Evolutionary conservation across 768 basidiomycete genomes (phyloP).

Genomic region (Solioccasus polychromus): DNA sequence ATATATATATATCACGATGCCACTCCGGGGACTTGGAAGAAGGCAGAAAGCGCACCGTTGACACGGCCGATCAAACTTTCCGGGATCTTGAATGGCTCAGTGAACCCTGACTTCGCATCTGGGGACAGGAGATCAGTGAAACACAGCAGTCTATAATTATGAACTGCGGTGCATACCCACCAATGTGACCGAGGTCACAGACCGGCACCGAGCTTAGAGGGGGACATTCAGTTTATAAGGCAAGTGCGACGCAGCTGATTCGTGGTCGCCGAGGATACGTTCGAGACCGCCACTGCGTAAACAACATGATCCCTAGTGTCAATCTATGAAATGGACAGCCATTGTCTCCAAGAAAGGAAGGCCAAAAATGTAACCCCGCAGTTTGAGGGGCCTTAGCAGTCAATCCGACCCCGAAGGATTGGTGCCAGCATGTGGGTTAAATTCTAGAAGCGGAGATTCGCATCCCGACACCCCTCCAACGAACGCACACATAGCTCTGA

Average conservation of each 20-base stretch:
- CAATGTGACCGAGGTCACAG: conserved; percentile 10
- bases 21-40: conserved; percentile 10
- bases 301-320: conserved; percentile 15
- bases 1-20: conserved; percentile 10
- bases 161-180: conserved; percentile 14
- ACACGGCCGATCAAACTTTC: conserved; percentile 9
- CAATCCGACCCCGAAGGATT: conserved; percentile 24
- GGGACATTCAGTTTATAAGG: not conserved
- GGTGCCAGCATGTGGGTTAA: conserved; percentile 14
- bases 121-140: conserved; percentile 12
- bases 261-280: conserved; percentile 5
- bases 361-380: conserved; percentile 24
- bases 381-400: conserved; percentile 26
- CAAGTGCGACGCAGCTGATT: conserved; percentile 7
- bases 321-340: conserved; percentile 16
- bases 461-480: conserved; percentile 15
- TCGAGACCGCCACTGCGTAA: conserved; percentile 19
- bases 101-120: conserved; percentile 9
- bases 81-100: conserved; percentile 5
- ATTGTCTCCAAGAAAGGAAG: conserved; percentile 8
- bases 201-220: conserved; percentile 29
- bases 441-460: conserved; percentile 26
- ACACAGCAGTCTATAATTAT: conserved; percentile 11
- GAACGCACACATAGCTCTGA: conserved; percentile 11
- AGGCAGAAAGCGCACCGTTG: conserved; percentile 4